phyloP scores from a whole-genome alignment of 148 eudicot species.

The Fagopyrum esculentum region DNA sequence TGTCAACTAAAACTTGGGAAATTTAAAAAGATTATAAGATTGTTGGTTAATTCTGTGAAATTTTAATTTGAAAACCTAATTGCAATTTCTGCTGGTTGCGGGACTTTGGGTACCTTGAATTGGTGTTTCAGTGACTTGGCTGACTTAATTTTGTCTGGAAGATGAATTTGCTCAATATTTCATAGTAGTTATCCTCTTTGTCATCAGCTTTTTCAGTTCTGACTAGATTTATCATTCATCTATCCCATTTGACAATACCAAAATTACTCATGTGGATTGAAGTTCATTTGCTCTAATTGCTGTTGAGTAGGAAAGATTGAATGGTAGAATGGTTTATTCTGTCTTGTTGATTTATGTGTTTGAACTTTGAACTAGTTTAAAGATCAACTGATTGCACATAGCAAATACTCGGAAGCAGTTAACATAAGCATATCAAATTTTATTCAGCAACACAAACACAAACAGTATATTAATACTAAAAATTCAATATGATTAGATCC shows the following conservation, averaged over 20 bases:
- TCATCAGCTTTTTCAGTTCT: not conserved
- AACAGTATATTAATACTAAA: too few relatives aligned
- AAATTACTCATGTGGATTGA: not conserved
- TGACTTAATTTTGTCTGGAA: not conserved
- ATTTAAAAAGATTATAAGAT: not conserved
- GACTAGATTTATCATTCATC: not conserved
- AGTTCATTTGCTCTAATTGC: not conserved
- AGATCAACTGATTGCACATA: not conserved
- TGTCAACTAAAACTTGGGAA: not conserved
- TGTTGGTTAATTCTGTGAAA: not conserved
- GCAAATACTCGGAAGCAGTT: too few relatives aligned
- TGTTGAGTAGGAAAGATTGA: not conserved
- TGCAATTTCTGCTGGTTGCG: not conserved
- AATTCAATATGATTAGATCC: too few relatives aligned
- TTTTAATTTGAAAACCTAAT: not conserved
- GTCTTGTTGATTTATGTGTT: not conserved
- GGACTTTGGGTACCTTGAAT: not conserved
- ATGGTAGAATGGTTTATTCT: slow-evolving; percentile 2
- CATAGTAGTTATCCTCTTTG: not conserved
- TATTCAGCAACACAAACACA: too few relatives aligned
- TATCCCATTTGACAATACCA: not conserved
- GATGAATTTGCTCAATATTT: not conserved
- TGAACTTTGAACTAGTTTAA: not conserved
- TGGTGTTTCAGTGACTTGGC: not conserved
- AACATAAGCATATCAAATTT: too few relatives aligned